Evolutionary conservation across 768 basidiomycete species (phyloP).

Genomic region (Amanita thiersii): DNA sequence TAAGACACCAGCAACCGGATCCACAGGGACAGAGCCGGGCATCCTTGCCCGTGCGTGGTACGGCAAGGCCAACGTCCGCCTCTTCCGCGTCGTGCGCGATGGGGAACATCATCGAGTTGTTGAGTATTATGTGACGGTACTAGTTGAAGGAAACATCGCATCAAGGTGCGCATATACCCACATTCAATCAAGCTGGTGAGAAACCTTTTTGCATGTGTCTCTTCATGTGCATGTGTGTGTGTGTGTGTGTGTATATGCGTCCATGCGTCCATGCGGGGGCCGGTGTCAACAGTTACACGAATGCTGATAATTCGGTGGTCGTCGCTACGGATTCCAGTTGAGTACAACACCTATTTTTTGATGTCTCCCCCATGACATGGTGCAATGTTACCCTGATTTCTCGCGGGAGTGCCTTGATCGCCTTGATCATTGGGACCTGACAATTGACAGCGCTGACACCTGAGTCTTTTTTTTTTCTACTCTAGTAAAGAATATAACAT

Average conservation of each 20-base stretch:
- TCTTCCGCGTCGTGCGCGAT: constrained; percentile 76
- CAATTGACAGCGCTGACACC: too few species aligned
- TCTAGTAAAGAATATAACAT: constrained; percentile 62
- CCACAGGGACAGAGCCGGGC: too few species aligned
- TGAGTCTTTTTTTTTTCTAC: background rate
- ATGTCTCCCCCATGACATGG: background rate
- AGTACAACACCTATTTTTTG: background rate
- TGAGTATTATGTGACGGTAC: constrained; percentile 75
- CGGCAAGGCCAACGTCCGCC: constrained; percentile 85
- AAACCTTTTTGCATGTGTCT: too few species aligned
- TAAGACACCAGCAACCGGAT: too few species aligned
- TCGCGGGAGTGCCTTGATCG: too few species aligned
- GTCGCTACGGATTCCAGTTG: constrained; percentile 89
- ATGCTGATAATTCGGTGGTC: constrained; percentile 82
- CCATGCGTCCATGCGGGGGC: too few species aligned
- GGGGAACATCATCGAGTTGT: constrained; percentile 62
- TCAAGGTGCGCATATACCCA: constrained; percentile 40
- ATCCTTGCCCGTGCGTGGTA: constrained; percentile 63
- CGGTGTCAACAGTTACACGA: constrained; percentile 76
- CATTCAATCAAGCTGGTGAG: background rate
- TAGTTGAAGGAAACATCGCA: constrained; percentile 83
- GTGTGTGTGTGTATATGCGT: too few species aligned
- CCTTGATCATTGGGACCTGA: constrained; percentile 9
- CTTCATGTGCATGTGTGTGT: too few species aligned
- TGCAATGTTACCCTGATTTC: too few species aligned